Base-by-base conservation (phyloP, 768 basidiomycete genomes). In the Mycena olivaceomarginata region DNA sequence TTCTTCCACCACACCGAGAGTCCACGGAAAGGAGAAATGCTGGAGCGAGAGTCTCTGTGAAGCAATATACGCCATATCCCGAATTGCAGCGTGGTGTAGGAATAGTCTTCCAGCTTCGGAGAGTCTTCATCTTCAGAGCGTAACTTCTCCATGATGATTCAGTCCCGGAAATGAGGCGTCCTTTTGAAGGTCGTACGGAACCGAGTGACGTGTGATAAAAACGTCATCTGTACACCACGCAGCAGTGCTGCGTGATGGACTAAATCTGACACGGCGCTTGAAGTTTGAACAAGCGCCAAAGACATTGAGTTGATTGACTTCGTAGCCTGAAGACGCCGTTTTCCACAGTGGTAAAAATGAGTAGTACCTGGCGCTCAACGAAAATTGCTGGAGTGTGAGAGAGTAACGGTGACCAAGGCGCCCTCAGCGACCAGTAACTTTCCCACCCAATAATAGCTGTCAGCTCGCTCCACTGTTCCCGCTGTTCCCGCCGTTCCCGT, bases 1-100 rank as follows among this genome's bases (percentile, higher is more conserved):
- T 48, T 16, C 7, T 8, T 48, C 39, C 46, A 57, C 22, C 15
- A 51, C 2, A 16, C 10, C 5, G 18, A 53, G 11, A 68, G 22
- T 57, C 56, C 41, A 15, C 10, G 40, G n/a, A 31, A 20, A 59
- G 15, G 25, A 22, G n/a, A 43, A 39, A 15, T 25, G 51, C 18
- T 25, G 5, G 48, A 39, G 10, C 18, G n/a, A 11, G 69, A 45
- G 4, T 67, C 53, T 18, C 45, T 46, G 25, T 31, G 67, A 4
- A 76, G 39, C n/a, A 76, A 62, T 5, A 76, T 12, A 31, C 68
- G 59, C 75, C 75, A 76, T 16, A 76, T 68, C 9, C 75, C 75
- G 4, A 76, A 53, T 12, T 66, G 69, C 39, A 65, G 41, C 1
- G 71, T 65, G 13, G 70, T 63, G 40, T 72, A 72, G 2, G 70